phyloP scores from a whole-genome alignment of 805 yeast species.

The Candida insectalens region DNA sequence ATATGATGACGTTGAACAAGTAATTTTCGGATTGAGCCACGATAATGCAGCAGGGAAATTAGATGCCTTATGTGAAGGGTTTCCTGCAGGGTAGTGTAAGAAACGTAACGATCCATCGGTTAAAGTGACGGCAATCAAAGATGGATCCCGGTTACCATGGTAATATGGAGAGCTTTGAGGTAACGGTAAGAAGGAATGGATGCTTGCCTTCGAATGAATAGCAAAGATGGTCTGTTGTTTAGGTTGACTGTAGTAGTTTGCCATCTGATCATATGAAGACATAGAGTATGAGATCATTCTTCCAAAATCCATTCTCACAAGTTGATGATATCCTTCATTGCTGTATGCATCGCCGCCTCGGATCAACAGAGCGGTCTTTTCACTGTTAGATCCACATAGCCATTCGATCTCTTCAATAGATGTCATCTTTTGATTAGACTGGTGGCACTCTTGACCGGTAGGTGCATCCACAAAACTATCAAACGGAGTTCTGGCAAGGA shows the following conservation, averaged over 20 bases:
- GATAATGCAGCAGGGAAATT: slow-evolving; percentile 75
- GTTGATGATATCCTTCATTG: slow-evolving; percentile 30
- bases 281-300: slow-evolving; percentile 68
- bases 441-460: slow-evolving; percentile 13
- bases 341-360: slow-evolving; percentile 54
- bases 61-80: slow-evolving; percentile 39
- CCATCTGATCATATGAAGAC: slow-evolving; percentile 79
- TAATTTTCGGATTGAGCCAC: slow-evolving; percentile 67
- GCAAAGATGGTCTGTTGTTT: slow-evolving; percentile 48
- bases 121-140: slow-evolving; percentile 45
- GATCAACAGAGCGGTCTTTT: slow-evolving; percentile 62
- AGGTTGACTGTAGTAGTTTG: slow-evolving; percentile 58
- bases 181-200: slow-evolving; percentile 42
- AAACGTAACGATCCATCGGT: slow-evolving; percentile 60
- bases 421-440: slow-evolving; percentile 19
- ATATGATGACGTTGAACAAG: slow-evolving; percentile 42
- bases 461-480: slow-evolving; percentile 59
- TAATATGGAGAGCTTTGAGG: slow-evolving; percentile 65
- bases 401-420: slow-evolving; percentile 52
- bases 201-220: slow-evolving; percentile 34
- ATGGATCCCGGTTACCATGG: slow-evolving; percentile 72
- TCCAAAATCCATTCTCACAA: slow-evolving; percentile 66
- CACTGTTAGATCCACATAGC: slow-evolving; percentile 77
- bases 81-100: slow-evolving; percentile 47
- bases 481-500: slow-evolving; percentile 65